Base-by-base conservation (phyloP, 495 filamentous ascomycete species). In the Penicillium paradoxum region DNA sequence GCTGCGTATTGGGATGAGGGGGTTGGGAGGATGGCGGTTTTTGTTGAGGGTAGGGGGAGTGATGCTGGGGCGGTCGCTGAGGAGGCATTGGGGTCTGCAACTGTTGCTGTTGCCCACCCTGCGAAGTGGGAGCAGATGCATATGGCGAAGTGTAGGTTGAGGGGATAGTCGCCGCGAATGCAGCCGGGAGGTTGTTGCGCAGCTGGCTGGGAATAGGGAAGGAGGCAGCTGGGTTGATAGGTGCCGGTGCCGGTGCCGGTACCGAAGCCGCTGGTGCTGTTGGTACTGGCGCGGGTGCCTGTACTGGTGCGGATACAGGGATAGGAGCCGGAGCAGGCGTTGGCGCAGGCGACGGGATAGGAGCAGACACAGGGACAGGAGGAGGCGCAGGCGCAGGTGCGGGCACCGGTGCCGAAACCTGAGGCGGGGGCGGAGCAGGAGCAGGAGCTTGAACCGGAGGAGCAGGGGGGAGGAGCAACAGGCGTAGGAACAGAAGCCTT, bases 121-220 rank as follows among this genome's bases (percentile, higher is more conserved):
- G 63, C 18, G 71, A 54, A 38, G 73, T 57, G 13, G 71, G 66
- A 44, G 71, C 67, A 45, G 70, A 72, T 42, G 74, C 68, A 53
- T 77, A 75, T 25, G 69, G 67, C 29, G 71, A 73, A 22, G 67
- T 73, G 52, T 74, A 76, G 15, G 70, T 70, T 19, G 69, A 63
- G 13, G 73, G 67, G 6, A 64, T 64, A 13, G 68, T 67, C 45
- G 69, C 66, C 18, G 70, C 69, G 50, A 76, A 74, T 19, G 73
- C 73, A 30, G 70, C 64, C 24, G 73, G 74, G 46, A 75, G 71
- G 42, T 64, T 75, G 64, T 65, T 73, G 54, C 71, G 69, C 53
- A 74, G 67, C 9, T 70, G 67, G 58, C 56, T 73, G 37, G 73
- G 71, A 18, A 75, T 69, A 1, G 72, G 63, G 50, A 72, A 71